Conservation (phyloP, 2,329 filamentous ascomycete species). For the Alternaria tenuissima region DNA sequence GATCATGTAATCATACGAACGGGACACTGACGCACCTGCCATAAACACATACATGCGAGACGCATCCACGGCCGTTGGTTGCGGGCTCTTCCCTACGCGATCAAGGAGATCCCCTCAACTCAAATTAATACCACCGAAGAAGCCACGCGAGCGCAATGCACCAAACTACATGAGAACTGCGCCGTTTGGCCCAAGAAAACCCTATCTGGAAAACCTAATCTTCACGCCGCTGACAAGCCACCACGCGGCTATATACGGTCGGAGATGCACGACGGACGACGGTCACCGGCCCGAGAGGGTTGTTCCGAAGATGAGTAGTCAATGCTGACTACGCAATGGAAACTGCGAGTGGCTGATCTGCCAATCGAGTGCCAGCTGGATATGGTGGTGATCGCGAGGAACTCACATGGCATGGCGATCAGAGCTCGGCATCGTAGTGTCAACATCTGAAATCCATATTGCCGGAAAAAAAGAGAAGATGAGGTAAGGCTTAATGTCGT, state of each 20-base stretch:
- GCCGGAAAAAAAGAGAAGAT: background rate
- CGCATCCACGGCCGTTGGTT: background rate
- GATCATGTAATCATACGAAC: background rate
- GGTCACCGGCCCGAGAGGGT: conserved; percentile 5
- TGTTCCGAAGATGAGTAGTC: background rate
- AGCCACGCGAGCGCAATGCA: background rate
- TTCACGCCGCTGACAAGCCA: background rate
- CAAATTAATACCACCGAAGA: background rate
- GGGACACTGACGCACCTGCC: background rate
- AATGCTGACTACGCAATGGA: background rate
- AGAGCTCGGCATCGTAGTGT: background rate
- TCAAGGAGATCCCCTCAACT: background rate
- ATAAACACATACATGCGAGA: background rate
- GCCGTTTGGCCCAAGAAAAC: conserved; percentile 3
- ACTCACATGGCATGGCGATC: background rate
- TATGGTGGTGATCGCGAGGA: background rate
- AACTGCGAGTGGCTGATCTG: background rate
- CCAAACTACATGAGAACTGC: conserved; percentile 4
- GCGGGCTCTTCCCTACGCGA: background rate
- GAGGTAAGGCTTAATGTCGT: background rate
- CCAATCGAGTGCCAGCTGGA: background rate
- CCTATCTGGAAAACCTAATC: background rate
- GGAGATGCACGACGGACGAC: background rate
- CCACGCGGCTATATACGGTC: background rate
- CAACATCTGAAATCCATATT: background rate